Percentiles rank a stretch among this genome's conserved stretches.
These are phyloP conservation scores for Aspergillus sp. DNA, from an alignment of 2,329 filamentous ascomycete species.

Conservation along the genomic window DNA sequence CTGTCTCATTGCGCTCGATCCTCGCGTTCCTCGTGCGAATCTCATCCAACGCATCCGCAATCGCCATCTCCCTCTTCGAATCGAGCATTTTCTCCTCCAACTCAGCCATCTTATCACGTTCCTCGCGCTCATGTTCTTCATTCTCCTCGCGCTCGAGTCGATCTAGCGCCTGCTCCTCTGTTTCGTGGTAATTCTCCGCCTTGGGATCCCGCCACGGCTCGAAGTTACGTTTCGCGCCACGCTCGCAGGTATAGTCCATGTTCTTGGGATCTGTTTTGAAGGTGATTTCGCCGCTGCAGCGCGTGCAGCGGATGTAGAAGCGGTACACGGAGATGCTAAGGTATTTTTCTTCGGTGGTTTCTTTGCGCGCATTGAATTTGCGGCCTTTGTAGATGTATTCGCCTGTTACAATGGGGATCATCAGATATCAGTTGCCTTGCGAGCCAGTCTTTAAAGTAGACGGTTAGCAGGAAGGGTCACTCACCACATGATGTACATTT, in stretches of 20 bases:
- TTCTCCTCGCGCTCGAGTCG: slow-evolving; percentile 68
- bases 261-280: slow-evolving; percentile 94
- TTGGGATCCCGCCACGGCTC: slow-evolving; percentile 76
- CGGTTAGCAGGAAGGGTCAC: neutral
- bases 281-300: slow-evolving; percentile 78
- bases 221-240: slow-evolving; percentile 83
- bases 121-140: slow-evolving; percentile 55
- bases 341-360: slow-evolving; percentile 85
- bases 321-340: slow-evolving; percentile 77
- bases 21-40: slow-evolving; percentile 86
- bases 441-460: too few species aligned
- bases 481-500: slow-evolving; percentile 49
- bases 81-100: slow-evolving; percentile 89
- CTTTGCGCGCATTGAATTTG: slow-evolving; percentile 93
- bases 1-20: slow-evolving; percentile 66
- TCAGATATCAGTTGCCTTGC: too few species aligned
- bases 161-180: slow-evolving; percentile 78
- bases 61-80: slow-evolving; percentile 89
- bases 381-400: slow-evolving; percentile 89
- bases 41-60: slow-evolving; percentile 91
- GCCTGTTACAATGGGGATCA: slow-evolving; percentile 26
- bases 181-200: slow-evolving; percentile 56
- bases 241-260: slow-evolving; percentile 76
- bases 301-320: slow-evolving; percentile 85
- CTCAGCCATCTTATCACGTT: slow-evolving; percentile 89